Evolutionary conservation across 768 basidiomycete species (phyloP).

Genomic region (Trametes cingulata): DNA sequence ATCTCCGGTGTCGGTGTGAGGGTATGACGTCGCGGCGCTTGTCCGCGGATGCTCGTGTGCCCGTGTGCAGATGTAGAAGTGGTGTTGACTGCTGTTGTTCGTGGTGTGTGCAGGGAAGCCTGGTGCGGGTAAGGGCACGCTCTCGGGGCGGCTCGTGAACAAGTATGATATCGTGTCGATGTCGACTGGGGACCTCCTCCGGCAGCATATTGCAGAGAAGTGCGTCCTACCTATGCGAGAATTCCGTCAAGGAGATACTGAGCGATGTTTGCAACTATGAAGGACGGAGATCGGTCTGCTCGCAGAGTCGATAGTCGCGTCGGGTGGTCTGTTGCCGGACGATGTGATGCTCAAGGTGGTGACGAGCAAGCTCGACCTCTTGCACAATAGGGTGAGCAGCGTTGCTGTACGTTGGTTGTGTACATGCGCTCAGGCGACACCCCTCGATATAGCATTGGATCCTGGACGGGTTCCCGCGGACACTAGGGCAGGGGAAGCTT

Average conservation of each 20-base stretch:
- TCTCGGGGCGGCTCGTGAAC: slow-evolving; percentile 70
- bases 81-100: neutral
- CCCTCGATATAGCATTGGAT: slow-evolving; percentile 75
- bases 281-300: slow-evolving; percentile 71
- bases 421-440: neutral
- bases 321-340: slow-evolving; percentile 76
- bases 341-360: slow-evolving; percentile 79
- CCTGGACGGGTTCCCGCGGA: slow-evolving; percentile 90
- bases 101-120: slow-evolving; percentile 50
- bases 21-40: neutral
- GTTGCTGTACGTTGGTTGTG: neutral
- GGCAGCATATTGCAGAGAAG: slow-evolving; percentile 78
- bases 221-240: slow-evolving; percentile 28
- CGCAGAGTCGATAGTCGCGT: slow-evolving; percentile 78
- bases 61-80: neutral
- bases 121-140: slow-evolving; percentile 86
- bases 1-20: neutral
- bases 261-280: neutral
- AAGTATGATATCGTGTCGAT: slow-evolving; percentile 79
- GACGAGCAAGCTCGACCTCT: slow-evolving; percentile 63
- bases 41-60: neutral
- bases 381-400: slow-evolving; percentile 61
- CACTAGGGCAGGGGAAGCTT: slow-evolving; percentile 77
- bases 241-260: neutral
- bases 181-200: slow-evolving; percentile 82